These are phyloP conservation scores for Whalleya microplaca DNA, from an alignment of 2,329 filamentous ascomycete species.

Conservation along the genomic window DNA sequence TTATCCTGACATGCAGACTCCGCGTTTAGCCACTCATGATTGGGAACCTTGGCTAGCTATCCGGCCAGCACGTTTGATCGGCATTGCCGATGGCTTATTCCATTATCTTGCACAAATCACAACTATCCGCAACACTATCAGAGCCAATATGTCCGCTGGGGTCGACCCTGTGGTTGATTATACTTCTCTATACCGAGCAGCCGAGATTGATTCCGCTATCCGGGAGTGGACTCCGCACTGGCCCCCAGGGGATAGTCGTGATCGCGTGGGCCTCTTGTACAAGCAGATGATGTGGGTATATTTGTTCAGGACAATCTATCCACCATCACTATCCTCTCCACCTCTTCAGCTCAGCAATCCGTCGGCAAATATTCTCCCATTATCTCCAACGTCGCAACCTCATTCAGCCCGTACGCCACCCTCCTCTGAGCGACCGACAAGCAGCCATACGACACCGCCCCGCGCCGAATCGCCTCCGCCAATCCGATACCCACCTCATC, in stretches of 20 bases:
- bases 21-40: constrained; percentile 46
- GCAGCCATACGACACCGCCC: constrained; percentile 20
- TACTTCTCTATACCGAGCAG: constrained; percentile 70
- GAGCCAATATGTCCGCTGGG: constrained; percentile 64
- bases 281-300: constrained; percentile 71
- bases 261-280: constrained; percentile 61
- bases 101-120: constrained; percentile 79
- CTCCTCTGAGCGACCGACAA: constrained; percentile 23
- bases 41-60: constrained; percentile 48
- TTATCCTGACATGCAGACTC: constrained; percentile 45
- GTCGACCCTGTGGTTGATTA: constrained; percentile 75
- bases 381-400: constrained; percentile 29
- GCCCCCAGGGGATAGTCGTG: constrained; percentile 60
- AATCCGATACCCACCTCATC: constrained; percentile 50
- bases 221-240: constrained; percentile 72
- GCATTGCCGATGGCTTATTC: constrained; percentile 82
- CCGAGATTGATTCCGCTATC: constrained; percentile 75
- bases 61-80: constrained; percentile 65
- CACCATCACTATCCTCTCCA: constrained; percentile 43
- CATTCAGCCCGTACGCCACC: constrained; percentile 25
- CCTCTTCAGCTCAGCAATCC: constrained; percentile 21
- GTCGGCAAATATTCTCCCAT: constrained; percentile 18
- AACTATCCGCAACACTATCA: constrained; percentile 73
- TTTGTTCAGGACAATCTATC: constrained; percentile 63
- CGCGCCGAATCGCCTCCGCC: constrained; percentile 47